A percentile compares a stretch with the other conserved stretches of the same genome.
phyloP scores from a whole-genome alignment of 2,329 filamentous ascomycete species.

The Talaromyces sp. region DNA sequence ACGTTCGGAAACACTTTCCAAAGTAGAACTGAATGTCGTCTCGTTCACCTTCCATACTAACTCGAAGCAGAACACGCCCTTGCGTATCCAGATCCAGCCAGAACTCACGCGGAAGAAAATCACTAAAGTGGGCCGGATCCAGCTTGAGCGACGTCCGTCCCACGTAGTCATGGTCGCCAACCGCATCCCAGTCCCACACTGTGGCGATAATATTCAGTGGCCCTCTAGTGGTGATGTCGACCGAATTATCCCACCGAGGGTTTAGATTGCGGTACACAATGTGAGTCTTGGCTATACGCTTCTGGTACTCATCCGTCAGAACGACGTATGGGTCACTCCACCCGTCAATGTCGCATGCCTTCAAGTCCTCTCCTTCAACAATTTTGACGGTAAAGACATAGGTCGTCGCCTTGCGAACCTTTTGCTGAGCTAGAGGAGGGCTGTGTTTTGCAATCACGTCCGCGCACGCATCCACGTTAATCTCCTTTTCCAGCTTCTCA shows the following conservation, averaged over 20 bases:
- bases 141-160: slow-evolving; percentile 95
- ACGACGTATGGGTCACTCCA: slow-evolving; percentile 96
- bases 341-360: slow-evolving; percentile 94
- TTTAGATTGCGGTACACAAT: slow-evolving; percentile 88
- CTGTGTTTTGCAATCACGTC: slow-evolving; percentile 71
- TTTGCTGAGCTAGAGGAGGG: slow-evolving; percentile 61
- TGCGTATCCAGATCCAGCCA: slow-evolving; percentile 98
- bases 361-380: slow-evolving; percentile 93
- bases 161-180: slow-evolving; percentile 96
- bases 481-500: slow-evolving; percentile 80
- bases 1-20: slow-evolving; percentile 88
- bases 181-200: slow-evolving; percentile 96
- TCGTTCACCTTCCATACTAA: slow-evolving; percentile 97
- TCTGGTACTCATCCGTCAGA: slow-evolving; percentile 94
- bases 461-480: slow-evolving; percentile 89
- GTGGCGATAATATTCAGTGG: slow-evolving; percentile 93
- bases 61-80: slow-evolving; percentile 78
- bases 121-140: slow-evolving; percentile 95
- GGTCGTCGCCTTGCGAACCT: slow-evolving; percentile 68
- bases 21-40: slow-evolving; percentile 99
- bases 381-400: slow-evolving; percentile 99
- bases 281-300: slow-evolving; percentile 88
- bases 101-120: slow-evolving; percentile 92
- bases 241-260: slow-evolving; percentile 93
- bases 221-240: slow-evolving; percentile 90